These are phyloP conservation scores for Fraxinus cuspidata DNA, from an alignment of 257 asterid genomes.

Conservation along the genomic window DNA sequence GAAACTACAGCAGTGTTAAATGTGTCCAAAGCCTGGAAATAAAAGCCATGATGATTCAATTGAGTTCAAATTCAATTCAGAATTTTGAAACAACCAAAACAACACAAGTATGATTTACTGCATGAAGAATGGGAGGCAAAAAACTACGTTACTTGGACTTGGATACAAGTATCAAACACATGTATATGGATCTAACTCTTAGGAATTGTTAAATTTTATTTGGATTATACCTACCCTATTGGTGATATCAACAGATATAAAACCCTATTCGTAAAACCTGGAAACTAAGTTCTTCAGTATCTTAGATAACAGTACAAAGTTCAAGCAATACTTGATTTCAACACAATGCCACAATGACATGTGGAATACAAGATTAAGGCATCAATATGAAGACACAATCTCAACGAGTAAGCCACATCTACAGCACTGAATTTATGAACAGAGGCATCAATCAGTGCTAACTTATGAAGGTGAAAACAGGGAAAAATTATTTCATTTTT, in stretches of 20 bases:
- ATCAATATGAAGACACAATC: not conserved
- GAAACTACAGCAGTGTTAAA: conserved; percentile 81
- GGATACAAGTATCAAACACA: not conserved
- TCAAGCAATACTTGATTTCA: not conserved
- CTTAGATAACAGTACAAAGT: not conserved
- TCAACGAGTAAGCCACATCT: not conserved
- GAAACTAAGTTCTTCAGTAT: not conserved
- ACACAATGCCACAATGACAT: not conserved
- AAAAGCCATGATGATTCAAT: conserved; percentile 13
- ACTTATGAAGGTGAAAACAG: not conserved
- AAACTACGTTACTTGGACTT: not conserved
- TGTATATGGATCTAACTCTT: not conserved
- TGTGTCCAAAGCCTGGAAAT: conserved; percentile 70
- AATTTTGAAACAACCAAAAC: not conserved
- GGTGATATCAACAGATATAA: not conserved
- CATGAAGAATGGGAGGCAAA: not conserved
- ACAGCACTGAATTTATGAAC: not conserved
- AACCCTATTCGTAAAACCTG: not conserved
- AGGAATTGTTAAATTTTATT: not conserved
- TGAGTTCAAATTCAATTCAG: conserved; percentile 4
- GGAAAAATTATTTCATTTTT: too few relatives aligned
- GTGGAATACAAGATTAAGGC: not conserved
- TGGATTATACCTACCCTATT: not conserved
- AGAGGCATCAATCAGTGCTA: not conserved
- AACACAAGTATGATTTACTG: not conserved